Conservation (phyloP, 257 asterid genomes). For the Solanum pimpinellifolium region DNA sequence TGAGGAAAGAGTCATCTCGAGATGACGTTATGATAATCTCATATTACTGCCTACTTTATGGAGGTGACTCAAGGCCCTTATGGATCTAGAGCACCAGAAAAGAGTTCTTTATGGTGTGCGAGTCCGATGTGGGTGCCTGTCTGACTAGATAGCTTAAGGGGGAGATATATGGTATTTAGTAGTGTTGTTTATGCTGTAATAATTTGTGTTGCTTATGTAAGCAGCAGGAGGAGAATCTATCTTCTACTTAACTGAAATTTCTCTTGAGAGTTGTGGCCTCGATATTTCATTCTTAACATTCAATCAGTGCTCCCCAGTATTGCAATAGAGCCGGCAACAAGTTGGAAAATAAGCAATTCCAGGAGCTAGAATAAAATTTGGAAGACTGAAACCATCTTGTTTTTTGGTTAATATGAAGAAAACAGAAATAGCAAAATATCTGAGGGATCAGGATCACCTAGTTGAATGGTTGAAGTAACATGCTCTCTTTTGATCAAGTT, state of each 20-base stretch:
- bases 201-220: not conserved
- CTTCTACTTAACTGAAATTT: not conserved
- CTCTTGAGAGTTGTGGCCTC: not conserved
- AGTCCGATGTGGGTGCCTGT: not conserved
- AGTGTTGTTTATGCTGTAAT: not conserved
- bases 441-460: not conserved
- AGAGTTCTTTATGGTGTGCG: not conserved
- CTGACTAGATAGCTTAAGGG: not conserved
- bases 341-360: not conserved
- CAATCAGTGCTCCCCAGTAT: not conserved
- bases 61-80: not conserved
- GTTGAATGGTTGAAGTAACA: not conserved
- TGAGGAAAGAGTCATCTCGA: not conserved
- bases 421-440: not conserved
- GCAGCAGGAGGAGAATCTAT: not conserved
- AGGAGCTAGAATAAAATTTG: not conserved
- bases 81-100: not conserved
- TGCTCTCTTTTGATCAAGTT: not conserved
- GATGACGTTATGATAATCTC: not conserved
- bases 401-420: not conserved
- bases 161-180: not conserved
- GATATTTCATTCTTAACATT: not conserved
- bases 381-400: not conserved
- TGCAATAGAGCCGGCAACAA: not conserved
- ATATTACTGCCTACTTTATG: not conserved